A percentile compares a stretch with the other conserved stretches of the same genome.
phyloP scores from a whole-genome alignment of 2,329 filamentous ascomycete species.

The Fusarium papillatum region DNA sequence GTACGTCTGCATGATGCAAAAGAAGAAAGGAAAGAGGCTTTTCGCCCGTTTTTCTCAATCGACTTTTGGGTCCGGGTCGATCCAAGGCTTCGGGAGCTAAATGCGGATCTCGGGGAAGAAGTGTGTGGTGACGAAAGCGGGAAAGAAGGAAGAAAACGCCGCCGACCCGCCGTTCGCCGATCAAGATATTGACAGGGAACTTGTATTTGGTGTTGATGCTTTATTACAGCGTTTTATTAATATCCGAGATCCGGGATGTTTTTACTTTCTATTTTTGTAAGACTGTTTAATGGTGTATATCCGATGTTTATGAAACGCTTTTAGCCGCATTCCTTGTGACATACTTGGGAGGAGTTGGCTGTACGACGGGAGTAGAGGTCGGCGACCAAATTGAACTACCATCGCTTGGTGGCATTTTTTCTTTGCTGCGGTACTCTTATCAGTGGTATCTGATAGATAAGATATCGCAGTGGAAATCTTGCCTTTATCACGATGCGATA shows the following conservation, averaged over 20 bases:
- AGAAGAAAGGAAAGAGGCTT: neutral
- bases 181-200: neutral
- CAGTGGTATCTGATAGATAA: neutral
- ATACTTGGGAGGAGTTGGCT: neutral
- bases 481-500: neutral
- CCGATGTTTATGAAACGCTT: neutral
- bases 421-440: neutral
- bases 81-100: constrained; percentile 6
- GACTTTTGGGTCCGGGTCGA: neutral
- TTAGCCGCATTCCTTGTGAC: neutral
- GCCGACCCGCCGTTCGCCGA: neutral
- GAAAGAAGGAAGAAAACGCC: neutral
- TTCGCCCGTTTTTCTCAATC: neutral
- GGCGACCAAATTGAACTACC: neutral
- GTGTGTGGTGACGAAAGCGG: neutral
- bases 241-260: neutral
- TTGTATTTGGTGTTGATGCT: neutral
- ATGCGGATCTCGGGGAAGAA: constrained; percentile 29
- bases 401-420: no score
- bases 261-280: neutral
- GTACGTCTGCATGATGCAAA: neutral
- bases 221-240: neutral
- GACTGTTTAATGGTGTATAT: neutral
- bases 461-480: neutral
- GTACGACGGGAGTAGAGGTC: neutral